Conservation (phyloP, 1,284 basidiomycete genomes). For the Ustilago hordei region DNA sequence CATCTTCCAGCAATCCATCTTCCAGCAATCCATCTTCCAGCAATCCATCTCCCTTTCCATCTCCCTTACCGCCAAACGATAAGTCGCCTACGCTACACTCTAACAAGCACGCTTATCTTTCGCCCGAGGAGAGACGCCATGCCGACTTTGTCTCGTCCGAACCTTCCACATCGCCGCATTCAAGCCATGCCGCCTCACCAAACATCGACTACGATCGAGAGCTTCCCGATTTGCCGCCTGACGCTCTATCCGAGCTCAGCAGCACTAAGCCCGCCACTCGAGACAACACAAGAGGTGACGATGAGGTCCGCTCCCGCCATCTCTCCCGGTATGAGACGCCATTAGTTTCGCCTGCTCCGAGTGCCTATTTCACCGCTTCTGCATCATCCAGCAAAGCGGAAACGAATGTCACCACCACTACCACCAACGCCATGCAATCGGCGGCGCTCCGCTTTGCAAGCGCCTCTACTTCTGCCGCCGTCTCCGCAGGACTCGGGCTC, state of each 20-base stretch:
- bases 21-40: neutral
- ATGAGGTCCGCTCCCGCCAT: conserved; percentile 42
- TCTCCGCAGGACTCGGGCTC: conserved; percentile 47
- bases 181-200: conserved; percentile 30
- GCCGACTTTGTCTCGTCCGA: conserved; percentile 25
- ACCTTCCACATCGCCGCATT: conserved; percentile 21
- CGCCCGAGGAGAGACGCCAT: conserved; percentile 35
- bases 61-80: conserved; percentile 16
- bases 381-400: conserved; percentile 11
- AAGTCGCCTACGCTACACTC: conserved; percentile 4
- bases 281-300: conserved; percentile 17
- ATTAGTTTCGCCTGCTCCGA: neutral
- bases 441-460: conserved; percentile 39
- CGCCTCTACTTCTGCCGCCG: conserved; percentile 45
- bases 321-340: conserved; percentile 22
- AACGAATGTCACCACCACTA: neutral
- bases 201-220: conserved; percentile 41
- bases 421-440: conserved; percentile 11
- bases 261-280: conserved; percentile 16
- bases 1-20: conserved; percentile 17
- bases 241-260: conserved; percentile 29
- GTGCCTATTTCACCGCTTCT: neutral
- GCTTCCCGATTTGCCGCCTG: conserved; percentile 37
- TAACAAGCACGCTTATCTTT: conserved; percentile 27
- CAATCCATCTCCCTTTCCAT: conserved; percentile 1